phyloP scores from a whole-genome alignment of 163 green algal species.

The Picocystis sp. region DNA sequence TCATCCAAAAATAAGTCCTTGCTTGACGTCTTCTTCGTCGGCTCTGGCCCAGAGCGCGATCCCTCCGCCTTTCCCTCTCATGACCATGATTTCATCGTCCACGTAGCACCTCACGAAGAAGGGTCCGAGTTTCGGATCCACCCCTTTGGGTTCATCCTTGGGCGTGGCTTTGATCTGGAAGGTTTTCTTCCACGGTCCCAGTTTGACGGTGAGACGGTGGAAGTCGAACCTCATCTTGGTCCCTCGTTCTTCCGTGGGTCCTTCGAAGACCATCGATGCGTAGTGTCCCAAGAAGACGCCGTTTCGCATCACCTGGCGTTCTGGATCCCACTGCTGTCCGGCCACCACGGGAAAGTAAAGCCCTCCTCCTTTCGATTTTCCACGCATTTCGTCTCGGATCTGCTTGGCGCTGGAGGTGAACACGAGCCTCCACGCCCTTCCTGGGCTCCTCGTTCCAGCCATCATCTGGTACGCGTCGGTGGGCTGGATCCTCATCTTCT shows the following conservation, averaged over 20 bases:
- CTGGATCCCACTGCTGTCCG: conserved; percentile 40
- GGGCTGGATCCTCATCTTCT: too few relatives aligned
- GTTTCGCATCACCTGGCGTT: conserved; percentile 37
- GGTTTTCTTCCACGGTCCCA: conserved; percentile 31
- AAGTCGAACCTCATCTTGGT: conserved; percentile 45
- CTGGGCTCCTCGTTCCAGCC: conserved; percentile 19
- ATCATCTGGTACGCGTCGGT: conserved; percentile 1
- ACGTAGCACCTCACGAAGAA: conserved; percentile 43
- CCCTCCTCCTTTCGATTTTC: conserved; percentile 21
- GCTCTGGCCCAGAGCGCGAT: conserved; percentile 30
- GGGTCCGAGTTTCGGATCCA: conserved; percentile 22
- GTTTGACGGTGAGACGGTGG: conserved; percentile 28
- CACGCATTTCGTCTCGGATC: conserved; percentile 28
- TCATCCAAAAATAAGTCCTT: too few relatives aligned
- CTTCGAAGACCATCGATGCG: conserved; percentile 40
- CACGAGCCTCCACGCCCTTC: conserved; percentile 31
- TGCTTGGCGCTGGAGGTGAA: conserved; percentile 34
- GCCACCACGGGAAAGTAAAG: conserved; percentile 37
- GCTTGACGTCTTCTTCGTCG: too few relatives aligned
- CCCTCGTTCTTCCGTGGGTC: conserved; percentile 33
- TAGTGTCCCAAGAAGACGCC: conserved; percentile 48
- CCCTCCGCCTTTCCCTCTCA: conserved; percentile 30
- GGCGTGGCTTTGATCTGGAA: conserved; percentile 20
- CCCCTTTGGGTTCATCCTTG: conserved; percentile 23
- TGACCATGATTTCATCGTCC: conserved; percentile 28